Percentiles rank a stretch among this genome's conserved stretches.
Evolutionary conservation across 192 early-diverging fungal genomes (phyloP).

Genomic region (Thamnidium elegans): DNA sequence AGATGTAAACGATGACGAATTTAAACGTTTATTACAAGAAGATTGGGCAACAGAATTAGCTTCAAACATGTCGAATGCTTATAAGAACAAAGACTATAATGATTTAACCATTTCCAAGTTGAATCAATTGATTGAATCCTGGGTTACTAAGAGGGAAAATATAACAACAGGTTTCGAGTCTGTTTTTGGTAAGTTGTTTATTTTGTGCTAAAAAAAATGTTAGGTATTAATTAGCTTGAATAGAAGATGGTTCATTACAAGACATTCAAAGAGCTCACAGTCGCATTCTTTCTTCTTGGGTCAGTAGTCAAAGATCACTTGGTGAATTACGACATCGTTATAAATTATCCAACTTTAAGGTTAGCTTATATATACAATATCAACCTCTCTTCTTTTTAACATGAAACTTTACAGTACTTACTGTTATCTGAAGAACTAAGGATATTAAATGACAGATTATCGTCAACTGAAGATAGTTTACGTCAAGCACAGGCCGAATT

Average conservation of each 20-base stretch:
- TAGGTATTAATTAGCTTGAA: neutral
- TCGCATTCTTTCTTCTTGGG: conserved; percentile 3
- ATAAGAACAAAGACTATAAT: neutral
- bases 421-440: conserved; percentile 7
- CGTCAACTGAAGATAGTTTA: conserved; percentile 3
- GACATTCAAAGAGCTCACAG: neutral
- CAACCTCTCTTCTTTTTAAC: neutral
- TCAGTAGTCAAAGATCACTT: neutral
- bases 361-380: neutral
- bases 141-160: neutral
- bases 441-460: conserved; percentile 4
- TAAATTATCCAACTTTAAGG: neutral
- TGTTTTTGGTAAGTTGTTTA: conserved; percentile 3
- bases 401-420: neutral
- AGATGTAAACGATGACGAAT: neutral
- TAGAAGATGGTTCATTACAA: neutral
- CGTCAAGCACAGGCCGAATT: neutral
- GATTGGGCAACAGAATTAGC: neutral
- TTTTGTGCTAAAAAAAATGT: neutral
- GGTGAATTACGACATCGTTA: neutral
- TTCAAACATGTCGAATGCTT: neutral
- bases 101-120: neutral
- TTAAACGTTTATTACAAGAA: conserved; percentile 5
- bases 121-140: neutral
- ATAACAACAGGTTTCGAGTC: neutral